Base-by-base conservation (phyloP, 1,284 basidiomycete genomes). In the Marasmius fiardii region DNA sequence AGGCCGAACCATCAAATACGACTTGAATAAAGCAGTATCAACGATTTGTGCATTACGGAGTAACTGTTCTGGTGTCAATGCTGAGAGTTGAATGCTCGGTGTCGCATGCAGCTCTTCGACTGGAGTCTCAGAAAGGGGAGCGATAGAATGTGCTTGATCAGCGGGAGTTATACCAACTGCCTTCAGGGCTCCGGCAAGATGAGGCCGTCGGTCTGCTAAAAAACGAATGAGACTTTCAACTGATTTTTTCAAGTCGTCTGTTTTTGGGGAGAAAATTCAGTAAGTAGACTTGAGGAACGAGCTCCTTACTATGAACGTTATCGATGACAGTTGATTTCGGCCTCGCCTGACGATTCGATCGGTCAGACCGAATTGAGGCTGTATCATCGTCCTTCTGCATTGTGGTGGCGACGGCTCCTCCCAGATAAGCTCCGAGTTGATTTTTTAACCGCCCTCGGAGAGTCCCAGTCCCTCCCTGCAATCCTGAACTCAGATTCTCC, bases 21-120 rank as follows among this genome's bases (percentile, higher is more conserved):
- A 89, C 72, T 97, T 97, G 75, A 99, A 95, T 60, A 99, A 73
- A 7, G 92, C 94, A 0, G 97, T 99, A 67, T 99, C 95, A 20
- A 98, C 91, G 20, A 98, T 86, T 71, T 97, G 95, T 0, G 95
- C 95, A 52, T 90, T 90, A 23, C 91, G 81, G 31, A 94, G 77
- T 5, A 97, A 78, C 60, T 96, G 86, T 56, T 91, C 88, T 0
- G 92, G 85, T 0, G 83, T 86, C 14, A 96, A 76, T 3, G 82
- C 76, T 0, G 82, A 71, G 31, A 95, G 72, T 0, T 91, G 85
- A 0, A 82, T 76, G 60, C 90, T 61, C 0, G 93, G 93, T 3
- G 93, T 72, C 0, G 77, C 73, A 50, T 93, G 85, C 2, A 96
- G 79, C 31, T 92, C 88, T n/a, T 85, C 80, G 0, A 83, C 74